A percentile compares a stretch with the other conserved stretches of the same genome.
These are phyloP conservation scores for Bacidia gigantensis DNA, from an alignment of 495 filamentous ascomycete species.

Conservation along the genomic window DNA sequence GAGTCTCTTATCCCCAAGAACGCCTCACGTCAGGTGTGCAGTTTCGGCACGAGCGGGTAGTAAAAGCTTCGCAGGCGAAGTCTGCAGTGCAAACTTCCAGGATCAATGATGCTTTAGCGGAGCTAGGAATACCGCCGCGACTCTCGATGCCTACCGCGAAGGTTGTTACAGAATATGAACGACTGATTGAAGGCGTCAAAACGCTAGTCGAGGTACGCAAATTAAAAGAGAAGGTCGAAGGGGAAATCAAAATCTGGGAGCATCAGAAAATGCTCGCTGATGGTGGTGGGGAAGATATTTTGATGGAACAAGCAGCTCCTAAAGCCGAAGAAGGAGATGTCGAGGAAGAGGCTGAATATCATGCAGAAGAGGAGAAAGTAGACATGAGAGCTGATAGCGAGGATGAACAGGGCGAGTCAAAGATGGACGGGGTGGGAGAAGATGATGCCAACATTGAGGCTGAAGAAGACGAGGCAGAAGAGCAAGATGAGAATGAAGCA, in stretches of 20 bases:
- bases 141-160: constrained; percentile 75
- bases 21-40: constrained; percentile 58
- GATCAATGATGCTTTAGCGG: constrained; percentile 59
- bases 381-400: not conserved
- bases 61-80: constrained; percentile 72
- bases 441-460: constrained; percentile 4
- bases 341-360: not conserved
- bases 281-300: constrained; percentile 5
- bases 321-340: constrained; percentile 10
- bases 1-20: constrained; percentile 73
- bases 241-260: constrained; percentile 62
- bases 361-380: constrained; percentile 14
- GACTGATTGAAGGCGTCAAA: constrained; percentile 59
- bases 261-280: constrained; percentile 43
- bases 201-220: constrained; percentile 71
- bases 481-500: not conserved
- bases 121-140: constrained; percentile 65
- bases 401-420: not conserved
- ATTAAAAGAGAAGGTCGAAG: constrained; percentile 69
- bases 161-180: constrained; percentile 70
- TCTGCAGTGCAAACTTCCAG: constrained; percentile 67
- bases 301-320: constrained; percentile 10
- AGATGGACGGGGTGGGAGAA: constrained; percentile 15
- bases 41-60: constrained; percentile 74
- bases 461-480: constrained; percentile 1